Evolutionary conservation across 2,329 filamentous ascomycete species (phyloP).

Genomic region (Ophiosphaerella narmari): DNA sequence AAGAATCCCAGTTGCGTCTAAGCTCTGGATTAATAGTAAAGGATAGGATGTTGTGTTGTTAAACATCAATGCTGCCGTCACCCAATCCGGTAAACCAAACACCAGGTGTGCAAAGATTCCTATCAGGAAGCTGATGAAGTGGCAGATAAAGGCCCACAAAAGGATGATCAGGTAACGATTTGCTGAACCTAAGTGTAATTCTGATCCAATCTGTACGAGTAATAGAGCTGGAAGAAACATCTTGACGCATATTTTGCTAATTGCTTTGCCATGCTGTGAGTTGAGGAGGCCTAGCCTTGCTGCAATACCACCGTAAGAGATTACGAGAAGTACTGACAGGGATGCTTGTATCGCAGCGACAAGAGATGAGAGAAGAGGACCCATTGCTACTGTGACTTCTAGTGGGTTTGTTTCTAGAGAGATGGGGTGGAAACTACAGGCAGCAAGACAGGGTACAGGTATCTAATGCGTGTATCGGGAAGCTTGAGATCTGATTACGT

Average conservation of each 20-base stretch:
- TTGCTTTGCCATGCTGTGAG: slow-evolving; percentile 55
- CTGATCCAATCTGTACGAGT: slow-evolving; percentile 57
- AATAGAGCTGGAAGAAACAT: slow-evolving; percentile 59
- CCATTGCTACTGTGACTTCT: not conserved
- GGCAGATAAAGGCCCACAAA: slow-evolving; percentile 57
- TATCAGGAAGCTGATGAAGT: slow-evolving; percentile 53
- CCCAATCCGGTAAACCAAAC: slow-evolving; percentile 58
- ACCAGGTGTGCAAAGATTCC: slow-evolving; percentile 49
- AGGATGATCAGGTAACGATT: slow-evolving; percentile 55
- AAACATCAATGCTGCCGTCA: slow-evolving; percentile 59
- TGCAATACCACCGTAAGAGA: slow-evolving; percentile 56
- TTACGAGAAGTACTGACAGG: slow-evolving; percentile 58
- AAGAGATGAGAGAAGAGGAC: slow-evolving; percentile 45
- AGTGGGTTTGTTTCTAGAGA: not conserved
- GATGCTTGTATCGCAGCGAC: slow-evolving; percentile 60
- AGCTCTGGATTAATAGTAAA: slow-evolving; percentile 55
- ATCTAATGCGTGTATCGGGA: not conserved
- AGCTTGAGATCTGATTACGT: slow-evolving; percentile 6
- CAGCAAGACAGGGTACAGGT: no score
- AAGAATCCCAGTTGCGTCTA: slow-evolving; percentile 62
- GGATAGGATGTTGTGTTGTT: slow-evolving; percentile 62
- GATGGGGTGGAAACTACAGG: not conserved
- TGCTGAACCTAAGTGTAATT: slow-evolving; percentile 53
- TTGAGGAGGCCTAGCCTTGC: slow-evolving; percentile 54
- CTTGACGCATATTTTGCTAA: slow-evolving; percentile 58